phyloP scores from a whole-genome alignment of 2,329 filamentous ascomycete species.

The Xylariaceae sp. region DNA sequence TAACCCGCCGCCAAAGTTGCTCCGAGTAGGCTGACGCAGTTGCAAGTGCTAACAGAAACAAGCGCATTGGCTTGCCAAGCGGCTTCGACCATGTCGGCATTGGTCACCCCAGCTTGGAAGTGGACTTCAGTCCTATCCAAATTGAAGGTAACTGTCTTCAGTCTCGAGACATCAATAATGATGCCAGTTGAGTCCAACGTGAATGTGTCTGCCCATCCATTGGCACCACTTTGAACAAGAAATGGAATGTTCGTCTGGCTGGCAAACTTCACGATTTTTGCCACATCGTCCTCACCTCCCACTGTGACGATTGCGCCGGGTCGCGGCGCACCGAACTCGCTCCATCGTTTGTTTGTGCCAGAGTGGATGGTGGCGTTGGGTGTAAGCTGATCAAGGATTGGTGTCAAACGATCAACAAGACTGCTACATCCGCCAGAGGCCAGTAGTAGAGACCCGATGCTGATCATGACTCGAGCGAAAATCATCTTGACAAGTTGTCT shows the following conservation, averaged over 20 bases:
- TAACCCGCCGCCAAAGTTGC: slow-evolving; percentile 22
- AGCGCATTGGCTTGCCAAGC: slow-evolving; percentile 23
- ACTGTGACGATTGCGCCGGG: slow-evolving; percentile 14
- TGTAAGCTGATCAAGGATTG: too few species aligned
- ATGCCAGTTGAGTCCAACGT: slow-evolving; percentile 17
- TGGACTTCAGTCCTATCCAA: slow-evolving; percentile 20
- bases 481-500: too few species aligned
- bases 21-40: slow-evolving; percentile 26
- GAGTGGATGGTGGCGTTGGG: slow-evolving; percentile 12
- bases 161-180: slow-evolving; percentile 22
- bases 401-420: too few species aligned
- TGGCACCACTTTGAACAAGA: slow-evolving; percentile 23
- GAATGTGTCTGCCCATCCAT: slow-evolving; percentile 25
- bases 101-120: slow-evolving; percentile 23
- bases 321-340: slow-evolving; percentile 15
- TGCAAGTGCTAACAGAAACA: slow-evolving; percentile 26
- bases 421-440: too few species aligned
- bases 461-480: too few species aligned
- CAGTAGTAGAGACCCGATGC: too few species aligned
- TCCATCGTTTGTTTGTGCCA: slow-evolving; percentile 16
- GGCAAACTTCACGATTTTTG: slow-evolving; percentile 11
- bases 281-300: slow-evolving; percentile 16
- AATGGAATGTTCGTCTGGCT: slow-evolving; percentile 19
- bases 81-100: slow-evolving; percentile 20
- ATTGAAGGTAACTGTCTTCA: slow-evolving; percentile 23